Base-by-base conservation (phyloP, 192 early-diverging fungal species). In the Backusella macrospora region DNA sequence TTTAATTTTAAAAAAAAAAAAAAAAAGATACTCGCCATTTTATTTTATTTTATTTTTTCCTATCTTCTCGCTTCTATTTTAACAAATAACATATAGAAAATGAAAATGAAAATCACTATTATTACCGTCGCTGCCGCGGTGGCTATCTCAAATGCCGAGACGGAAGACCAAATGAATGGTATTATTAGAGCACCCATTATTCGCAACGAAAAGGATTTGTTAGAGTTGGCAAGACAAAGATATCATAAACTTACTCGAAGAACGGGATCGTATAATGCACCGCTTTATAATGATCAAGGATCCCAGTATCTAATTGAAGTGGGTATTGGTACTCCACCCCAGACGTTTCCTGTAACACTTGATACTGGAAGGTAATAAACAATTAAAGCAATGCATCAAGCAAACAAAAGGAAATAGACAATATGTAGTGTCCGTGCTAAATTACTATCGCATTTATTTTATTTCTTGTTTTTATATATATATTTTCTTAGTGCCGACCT, bases 221-320 rank as follows among this genome's bases (percentile, higher is more conserved):
- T 79, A 5, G 29, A 68, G 5, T 49, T 62, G 38, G 78, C 73
- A 26, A 21, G 64, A 38, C 18, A 37, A 16, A 73, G 64, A 29
- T 63, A 75, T 18, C 23, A 43, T 5, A 26, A 62, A 14, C 21
- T 71, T 8, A 39, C 45, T 21, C 73, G 68, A 62, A 67, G 72
- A 49, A 45, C 23, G 14, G 23, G 13, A 9, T 1, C 1, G 1
- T 78, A 65, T 48, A 48, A 62, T 8, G 55, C 74, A 34, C 49
- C 74, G 12, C 67, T 80, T 14, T 80, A 73, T 42, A 80, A 80
- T 26, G 78, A 80, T 49, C 55, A 80, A 59, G 74, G 74, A 5
- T 80, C 78, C 14, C 74, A 75, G n/a, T 80, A 80, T 55, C 55
- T 80, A 15, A 73, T 80, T 14, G 48, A 72, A n/a, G 78, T 80